These are phyloP conservation scores for Microglena sp. DNA, from an alignment of 139 green algal genomes.

Conservation along the genomic window DNA sequence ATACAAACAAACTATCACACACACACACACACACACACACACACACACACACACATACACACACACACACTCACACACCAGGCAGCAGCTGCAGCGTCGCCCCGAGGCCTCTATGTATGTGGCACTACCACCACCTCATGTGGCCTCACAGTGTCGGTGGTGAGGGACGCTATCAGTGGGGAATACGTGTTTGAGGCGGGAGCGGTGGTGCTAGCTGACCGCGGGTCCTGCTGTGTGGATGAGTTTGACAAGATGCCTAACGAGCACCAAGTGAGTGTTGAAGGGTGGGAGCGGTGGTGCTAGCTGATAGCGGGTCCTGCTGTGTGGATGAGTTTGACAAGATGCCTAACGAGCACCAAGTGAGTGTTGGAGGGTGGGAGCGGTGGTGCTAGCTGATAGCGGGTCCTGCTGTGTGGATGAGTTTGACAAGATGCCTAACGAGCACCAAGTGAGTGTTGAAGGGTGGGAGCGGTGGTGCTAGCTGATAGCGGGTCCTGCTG, in stretches of 20 bases:
- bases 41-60: background rate
- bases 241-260: slow-evolving; percentile 89
- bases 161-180: slow-evolving; percentile 48
- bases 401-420: slow-evolving; percentile 89
- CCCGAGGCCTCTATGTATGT: slow-evolving; percentile 87
- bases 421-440: slow-evolving; percentile 81
- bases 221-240: slow-evolving; percentile 82
- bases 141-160: slow-evolving; percentile 78
- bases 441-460: slow-evolving; percentile 48
- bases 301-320: slow-evolving; percentile 71
- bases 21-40: too few species aligned
- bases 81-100: slow-evolving; percentile 56
- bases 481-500: slow-evolving; percentile 75
- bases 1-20: too few species aligned
- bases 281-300: slow-evolving; percentile 79
- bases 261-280: slow-evolving; percentile 39
- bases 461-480: slow-evolving; percentile 80
- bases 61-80: slow-evolving; percentile 22
- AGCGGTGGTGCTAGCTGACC: slow-evolving; percentile 75
- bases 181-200: slow-evolving; percentile 79
- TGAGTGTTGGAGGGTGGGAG: slow-evolving; percentile 71
- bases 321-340: slow-evolving; percentile 97
- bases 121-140: slow-evolving; percentile 58
- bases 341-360: slow-evolving; percentile 48
- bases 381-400: slow-evolving; percentile 74